These are phyloP conservation scores for Sordaria brevicollis DNA, from an alignment of 495 filamentous ascomycete genomes.

Conservation along the genomic window DNA sequence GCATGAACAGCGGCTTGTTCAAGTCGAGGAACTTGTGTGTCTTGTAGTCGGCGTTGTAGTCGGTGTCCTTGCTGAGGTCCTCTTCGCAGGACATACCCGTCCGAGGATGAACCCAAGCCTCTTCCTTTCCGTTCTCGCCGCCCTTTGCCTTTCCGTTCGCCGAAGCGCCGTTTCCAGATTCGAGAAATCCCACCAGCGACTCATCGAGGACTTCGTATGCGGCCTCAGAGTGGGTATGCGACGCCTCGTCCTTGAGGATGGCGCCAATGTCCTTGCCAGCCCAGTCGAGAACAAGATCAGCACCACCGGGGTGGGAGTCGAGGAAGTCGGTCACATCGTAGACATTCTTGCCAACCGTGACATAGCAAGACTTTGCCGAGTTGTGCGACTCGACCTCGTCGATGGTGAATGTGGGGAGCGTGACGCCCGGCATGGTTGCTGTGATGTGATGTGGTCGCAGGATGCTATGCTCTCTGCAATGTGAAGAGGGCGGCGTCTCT, in stretches of 20 bases:
- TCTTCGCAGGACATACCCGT: slow-evolving; percentile 82
- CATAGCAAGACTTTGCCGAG: slow-evolving; percentile 77
- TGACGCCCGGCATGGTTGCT: slow-evolving; percentile 39
- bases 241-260: slow-evolving; percentile 74
- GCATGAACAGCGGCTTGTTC: slow-evolving; percentile 70
- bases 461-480: background rate
- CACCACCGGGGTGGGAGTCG: slow-evolving; percentile 80
- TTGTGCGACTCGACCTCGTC: slow-evolving; percentile 77
- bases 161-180: slow-evolving; percentile 31
- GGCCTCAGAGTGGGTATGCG: slow-evolving; percentile 76
- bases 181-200: slow-evolving; percentile 68
- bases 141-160: slow-evolving; percentile 16
- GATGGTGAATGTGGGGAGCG: slow-evolving; percentile 66
- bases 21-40: slow-evolving; percentile 91
- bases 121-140: slow-evolving; percentile 11
- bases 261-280: slow-evolving; percentile 76
- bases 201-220: slow-evolving; percentile 88
- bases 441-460: background rate
- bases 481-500: background rate
- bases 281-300: slow-evolving; percentile 79
- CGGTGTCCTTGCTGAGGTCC: slow-evolving; percentile 78
- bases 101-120: slow-evolving; percentile 44
- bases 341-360: slow-evolving; percentile 79
- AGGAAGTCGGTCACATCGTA: slow-evolving; percentile 92
- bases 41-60: slow-evolving; percentile 62